phyloP scores from a whole-genome alignment of 257 asterid genomes.

The Nicotiana undulata region DNA sequence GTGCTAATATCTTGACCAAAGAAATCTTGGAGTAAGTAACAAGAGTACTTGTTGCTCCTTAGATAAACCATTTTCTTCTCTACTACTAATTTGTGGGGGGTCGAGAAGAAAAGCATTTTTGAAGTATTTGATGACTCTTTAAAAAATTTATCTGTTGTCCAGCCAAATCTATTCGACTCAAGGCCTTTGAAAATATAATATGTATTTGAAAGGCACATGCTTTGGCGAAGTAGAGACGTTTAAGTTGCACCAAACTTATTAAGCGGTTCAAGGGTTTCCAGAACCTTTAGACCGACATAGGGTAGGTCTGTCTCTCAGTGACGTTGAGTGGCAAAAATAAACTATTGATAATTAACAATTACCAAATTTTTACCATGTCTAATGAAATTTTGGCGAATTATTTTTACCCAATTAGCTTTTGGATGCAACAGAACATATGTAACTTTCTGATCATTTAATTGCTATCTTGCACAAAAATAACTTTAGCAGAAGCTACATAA shows the following conservation, averaged over 20 bases:
- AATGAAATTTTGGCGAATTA: conserved; percentile 15
- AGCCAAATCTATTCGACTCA: neutral
- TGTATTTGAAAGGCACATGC: conserved; percentile 25
- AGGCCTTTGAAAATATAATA: conserved; percentile 18
- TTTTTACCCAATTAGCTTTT: conserved; percentile 38
- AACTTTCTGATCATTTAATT: neutral
- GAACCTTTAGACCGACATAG: conserved; percentile 32
- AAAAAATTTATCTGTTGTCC: conserved; percentile 14
- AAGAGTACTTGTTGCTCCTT: conserved; percentile 30
- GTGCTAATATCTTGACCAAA: conserved; percentile 5
- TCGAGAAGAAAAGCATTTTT: conserved; percentile 36
- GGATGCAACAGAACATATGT: conserved; percentile 33
- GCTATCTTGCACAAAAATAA: conserved; percentile 49
- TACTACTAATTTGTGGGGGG: conserved; percentile 16
- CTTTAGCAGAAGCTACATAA: conserved; percentile 22
- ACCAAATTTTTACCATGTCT: conserved; percentile 9
- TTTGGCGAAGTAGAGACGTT: conserved; percentile 15
- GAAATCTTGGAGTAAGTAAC: conserved; percentile 26
- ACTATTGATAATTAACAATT: conserved; percentile 24
- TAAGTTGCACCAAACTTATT: conserved; percentile 6
- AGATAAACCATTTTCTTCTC: conserved; percentile 20
- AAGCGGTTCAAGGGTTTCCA: conserved; percentile 29
- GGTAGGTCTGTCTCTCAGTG: conserved; percentile 29
- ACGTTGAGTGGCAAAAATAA: conserved; percentile 30
- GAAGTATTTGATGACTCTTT: conserved; percentile 12